phyloP scores from a whole-genome alignment of 257 asterid species.

The Capsicum pubescens region DNA sequence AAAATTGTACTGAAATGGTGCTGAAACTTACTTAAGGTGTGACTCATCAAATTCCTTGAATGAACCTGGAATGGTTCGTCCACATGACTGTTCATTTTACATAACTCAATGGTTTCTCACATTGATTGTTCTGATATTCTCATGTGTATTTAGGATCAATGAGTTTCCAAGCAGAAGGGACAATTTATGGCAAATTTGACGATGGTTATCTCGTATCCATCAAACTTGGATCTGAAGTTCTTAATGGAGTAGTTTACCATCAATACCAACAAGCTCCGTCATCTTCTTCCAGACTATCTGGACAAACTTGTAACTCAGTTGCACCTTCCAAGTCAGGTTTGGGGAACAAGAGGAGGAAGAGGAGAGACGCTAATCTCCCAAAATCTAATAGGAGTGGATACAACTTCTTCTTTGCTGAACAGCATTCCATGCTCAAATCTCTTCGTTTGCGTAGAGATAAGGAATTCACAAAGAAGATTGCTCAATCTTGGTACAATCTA shows the following conservation, averaged over 20 bases:
- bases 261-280: conserved; percentile 34
- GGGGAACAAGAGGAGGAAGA: conserved; percentile 39
- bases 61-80: neutral
- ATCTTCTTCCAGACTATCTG: too few species aligned
- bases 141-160: conserved; percentile 32
- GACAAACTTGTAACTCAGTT: too few species aligned
- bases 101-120: neutral
- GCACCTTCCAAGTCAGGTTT: conserved; percentile 29
- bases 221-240: conserved; percentile 59
- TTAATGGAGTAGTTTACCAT: conserved; percentile 78
- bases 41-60: neutral
- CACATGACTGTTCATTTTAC: neutral
- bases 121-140: neutral
- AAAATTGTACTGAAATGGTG: too few species aligned
- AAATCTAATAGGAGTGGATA: conserved; percentile 81
- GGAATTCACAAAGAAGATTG: conserved; percentile 81
- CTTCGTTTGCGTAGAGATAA: conserved; percentile 53
- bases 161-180: conserved; percentile 59
- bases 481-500: conserved; percentile 70
- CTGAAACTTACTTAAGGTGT: too few species aligned
- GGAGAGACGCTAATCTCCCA: conserved; percentile 62
- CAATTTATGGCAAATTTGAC: conserved; percentile 75
- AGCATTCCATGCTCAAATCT: conserved; percentile 61
- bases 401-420: conserved; percentile 71
- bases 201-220: conserved; percentile 77